Conservation (phyloP, 176 grass and related monocot genomes). For the Lolium perenne region DNA sequence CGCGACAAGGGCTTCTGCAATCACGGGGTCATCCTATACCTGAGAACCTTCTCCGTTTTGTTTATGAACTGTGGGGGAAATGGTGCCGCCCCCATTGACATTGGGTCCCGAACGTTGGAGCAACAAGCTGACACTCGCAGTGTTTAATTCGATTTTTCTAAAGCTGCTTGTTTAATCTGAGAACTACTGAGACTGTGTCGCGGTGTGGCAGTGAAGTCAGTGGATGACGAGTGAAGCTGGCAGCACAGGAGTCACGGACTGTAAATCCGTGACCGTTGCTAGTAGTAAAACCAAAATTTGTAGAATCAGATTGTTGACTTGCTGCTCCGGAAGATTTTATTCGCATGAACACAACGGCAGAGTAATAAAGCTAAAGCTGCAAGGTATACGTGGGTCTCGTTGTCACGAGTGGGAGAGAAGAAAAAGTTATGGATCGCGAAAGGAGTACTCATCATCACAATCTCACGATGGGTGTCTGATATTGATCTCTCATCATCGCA, state of each 20-base stretch:
- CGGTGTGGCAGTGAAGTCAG: neutral
- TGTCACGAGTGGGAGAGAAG: neutral
- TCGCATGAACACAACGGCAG: neutral
- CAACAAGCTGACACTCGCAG: neutral
- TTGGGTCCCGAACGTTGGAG: conserved; percentile 26
- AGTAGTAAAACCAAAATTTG: too few species aligned
- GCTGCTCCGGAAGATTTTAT: neutral
- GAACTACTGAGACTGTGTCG: neutral
- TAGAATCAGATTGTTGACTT: too few species aligned
- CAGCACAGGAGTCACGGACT: neutral
- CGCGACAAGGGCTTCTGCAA: conserved; percentile 29
- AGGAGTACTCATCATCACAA: conserved; percentile 3
- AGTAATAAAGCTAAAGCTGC: neutral
- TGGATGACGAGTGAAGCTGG: too few species aligned
- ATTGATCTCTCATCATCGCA: neutral
- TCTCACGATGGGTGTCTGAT: neutral
- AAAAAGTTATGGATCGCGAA: neutral
- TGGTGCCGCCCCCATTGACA: conserved; percentile 26
- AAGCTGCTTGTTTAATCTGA: neutral
- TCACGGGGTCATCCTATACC: neutral
- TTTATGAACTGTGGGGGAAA: neutral
- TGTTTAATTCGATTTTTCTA: neutral
- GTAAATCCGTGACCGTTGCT: neutral
- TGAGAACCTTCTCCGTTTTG: conserved; percentile 46
- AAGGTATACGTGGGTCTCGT: neutral